Percentiles rank a stretch among this genome's conserved stretches.
phyloP scores from a whole-genome alignment of 2,329 filamentous ascomycete genomes.

The Niveomyces coronatus region DNA sequence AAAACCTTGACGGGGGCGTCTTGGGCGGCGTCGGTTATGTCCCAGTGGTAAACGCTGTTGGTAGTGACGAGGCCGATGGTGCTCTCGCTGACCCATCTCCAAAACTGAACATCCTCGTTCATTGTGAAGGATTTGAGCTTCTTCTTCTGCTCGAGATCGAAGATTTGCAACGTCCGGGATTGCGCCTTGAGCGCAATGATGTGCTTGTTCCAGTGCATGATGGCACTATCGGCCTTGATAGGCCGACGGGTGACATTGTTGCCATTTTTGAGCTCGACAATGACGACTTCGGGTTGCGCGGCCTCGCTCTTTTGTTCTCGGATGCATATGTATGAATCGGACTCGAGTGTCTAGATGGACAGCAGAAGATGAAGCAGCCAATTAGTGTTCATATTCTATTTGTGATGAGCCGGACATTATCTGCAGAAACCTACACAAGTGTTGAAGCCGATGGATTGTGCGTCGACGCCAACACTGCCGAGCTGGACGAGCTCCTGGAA shows the following conservation, averaged over 20 bases:
- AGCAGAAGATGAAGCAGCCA: background rate
- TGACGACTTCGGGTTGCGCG: constrained; percentile 86
- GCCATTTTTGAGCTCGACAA: constrained; percentile 93
- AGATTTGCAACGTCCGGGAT: constrained; percentile 90
- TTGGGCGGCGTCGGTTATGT: constrained; percentile 80
- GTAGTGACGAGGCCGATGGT: constrained; percentile 86
- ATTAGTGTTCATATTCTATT: constrained; percentile 14
- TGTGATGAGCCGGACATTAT: constrained; percentile 6
- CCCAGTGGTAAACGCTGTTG: constrained; percentile 90
- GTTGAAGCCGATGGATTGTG: constrained; percentile 60
- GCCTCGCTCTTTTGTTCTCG: constrained; percentile 84
- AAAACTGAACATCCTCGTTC: constrained; percentile 96
- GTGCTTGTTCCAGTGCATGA: constrained; percentile 97
- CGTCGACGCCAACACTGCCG: constrained; percentile 36
- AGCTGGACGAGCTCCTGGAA: constrained; percentile 82
- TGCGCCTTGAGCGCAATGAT: constrained; percentile 96
- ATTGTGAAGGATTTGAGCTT: constrained; percentile 96
- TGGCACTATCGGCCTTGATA: constrained; percentile 98
- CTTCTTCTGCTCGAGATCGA: constrained; percentile 83
- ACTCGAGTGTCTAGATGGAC: constrained; percentile 75
- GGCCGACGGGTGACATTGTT: constrained; percentile 91
- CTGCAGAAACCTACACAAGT: constrained; percentile 54
- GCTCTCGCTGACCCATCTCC: constrained; percentile 96
- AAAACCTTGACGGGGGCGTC: constrained; percentile 80
- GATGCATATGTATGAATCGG: constrained; percentile 91